Evolutionary conservation across 208 protist species (phyloP), one percentile per base, ranked within the genome.

Genomic region (Trypanosoma boissoni): DNA sequence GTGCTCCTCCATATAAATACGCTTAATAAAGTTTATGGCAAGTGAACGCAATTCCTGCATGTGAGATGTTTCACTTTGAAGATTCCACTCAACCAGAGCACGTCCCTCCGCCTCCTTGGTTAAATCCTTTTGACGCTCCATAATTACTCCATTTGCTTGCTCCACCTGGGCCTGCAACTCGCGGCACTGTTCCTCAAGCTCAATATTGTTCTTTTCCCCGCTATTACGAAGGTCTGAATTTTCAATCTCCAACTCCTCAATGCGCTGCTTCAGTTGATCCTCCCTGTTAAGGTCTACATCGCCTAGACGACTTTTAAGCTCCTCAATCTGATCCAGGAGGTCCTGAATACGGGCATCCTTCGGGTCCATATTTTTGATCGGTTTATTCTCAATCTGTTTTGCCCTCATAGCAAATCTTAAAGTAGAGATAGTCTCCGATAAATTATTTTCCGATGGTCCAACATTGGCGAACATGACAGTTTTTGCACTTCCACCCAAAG

Each of bases 331-430:
- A 51, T 94, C 84, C 37, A 90, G 60, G 32, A 96, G 57, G 55
- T 92, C 80, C 69, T 94, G 86, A 54, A 95, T 94, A 58, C 83
- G 86, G 37, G 82, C 83, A 55, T 92, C 84, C 68, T 95, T 92
- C 26, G 88, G 91, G 64, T 96, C 91, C 73, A 90, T 76, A 65
- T 97, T 97, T 68, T 93, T 95, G 52, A 97, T 64, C 24, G 93
- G 93, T 64, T 97, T 97, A 66, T 98, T 98, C 70, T 96, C 80
- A 68, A 98, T 98, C 72, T 98, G 94, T 60, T 97, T 93, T 52
- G 84, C 89, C 21, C 86, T 70, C 7, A 87, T 58, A 50, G 91
- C 91, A 70, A 97, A 97, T 9, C 88, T 78, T 21, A 95, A 70
- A 3, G 91, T 97, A 9, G 87, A 94, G 51, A 95, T 91, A 1